A percentile compares a stretch with the other conserved stretches of the same genome.
phyloP scores from a whole-genome alignment of 441 rosid species.

The Brassica balearica region DNA sequence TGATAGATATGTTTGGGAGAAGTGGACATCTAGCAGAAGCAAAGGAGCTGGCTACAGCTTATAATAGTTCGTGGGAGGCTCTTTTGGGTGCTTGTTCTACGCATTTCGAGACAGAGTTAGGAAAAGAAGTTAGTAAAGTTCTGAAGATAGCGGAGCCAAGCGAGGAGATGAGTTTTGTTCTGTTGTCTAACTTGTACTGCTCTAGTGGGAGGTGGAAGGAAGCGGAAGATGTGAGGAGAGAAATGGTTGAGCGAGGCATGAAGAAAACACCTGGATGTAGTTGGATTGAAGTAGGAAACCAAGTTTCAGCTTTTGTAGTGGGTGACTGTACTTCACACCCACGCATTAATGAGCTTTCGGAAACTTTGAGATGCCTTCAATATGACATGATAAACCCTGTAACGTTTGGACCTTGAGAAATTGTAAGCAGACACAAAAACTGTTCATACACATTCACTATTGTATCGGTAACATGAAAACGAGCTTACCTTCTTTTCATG shows the following conservation, averaged over 20 bases:
- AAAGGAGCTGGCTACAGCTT: constrained; percentile 49
- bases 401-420: constrained; percentile 16
- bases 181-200: constrained; percentile 70
- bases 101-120: constrained; percentile 53
- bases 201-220: constrained; percentile 70
- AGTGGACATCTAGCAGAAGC: constrained; percentile 71
- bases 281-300: constrained; percentile 75
- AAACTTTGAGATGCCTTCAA: constrained; percentile 46
- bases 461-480: background rate
- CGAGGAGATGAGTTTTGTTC: constrained; percentile 66
- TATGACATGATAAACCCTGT: constrained; percentile 52
- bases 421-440: background rate
- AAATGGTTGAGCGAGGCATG: constrained; percentile 62
- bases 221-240: constrained; percentile 71
- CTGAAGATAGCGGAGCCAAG: constrained; percentile 49
- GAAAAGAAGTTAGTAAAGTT: constrained; percentile 48
- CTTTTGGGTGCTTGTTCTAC: constrained; percentile 70
- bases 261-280: constrained; percentile 80
- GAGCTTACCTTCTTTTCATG: too few relatives aligned
- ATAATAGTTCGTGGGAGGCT: constrained; percentile 51
- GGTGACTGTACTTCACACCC: constrained; percentile 49
- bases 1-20: constrained; percentile 85
- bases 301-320: constrained; percentile 55
- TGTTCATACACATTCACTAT: background rate
- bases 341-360: constrained; percentile 43